Evolutionary conservation across 495 filamentous ascomycete genomes (phyloP), one percentile per base, ranked within the genome.

Genomic region (Xylaria palmicola): DNA sequence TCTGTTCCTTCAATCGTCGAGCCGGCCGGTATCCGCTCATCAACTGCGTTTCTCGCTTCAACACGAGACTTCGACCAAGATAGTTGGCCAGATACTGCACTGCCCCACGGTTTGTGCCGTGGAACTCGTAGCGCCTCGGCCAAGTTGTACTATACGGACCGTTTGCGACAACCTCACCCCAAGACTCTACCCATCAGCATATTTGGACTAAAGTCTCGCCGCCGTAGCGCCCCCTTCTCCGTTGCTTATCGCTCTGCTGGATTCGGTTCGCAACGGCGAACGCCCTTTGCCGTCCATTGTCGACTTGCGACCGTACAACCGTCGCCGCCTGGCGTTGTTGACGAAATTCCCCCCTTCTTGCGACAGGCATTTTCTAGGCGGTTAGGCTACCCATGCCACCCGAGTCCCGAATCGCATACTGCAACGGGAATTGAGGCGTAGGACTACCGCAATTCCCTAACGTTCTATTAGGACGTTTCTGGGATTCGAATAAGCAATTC

Each of bases 401-500:
- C 17, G n/a, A 44, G 3, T 29, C 20, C 36, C 4, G 30, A 7
- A 6, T 40, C 15, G 12, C 10, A 27, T 2, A 54, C 15, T 19
- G 15, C 41, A 24, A 22, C 29, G 26, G 24, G n/a, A 54, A 34
- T 54, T 36, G 7, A 29, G 36, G 51, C 17, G 7, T 15, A 54
- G 27, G 22, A 10, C 13, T 41, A 19, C 51, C 17, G 30, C n/a
- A n/a, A n/a, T n/a, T n/a, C n/a, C n/a, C n/a, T n/a, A n/a, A n/a
- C n/a, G n/a, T n/a, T n/a, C n/a, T n/a, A n/a, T n/a, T n/a, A n/a
- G n/a, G n/a, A n/a, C n/a, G n/a, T n/a, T n/a, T n/a, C n/a, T n/a
- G 20, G n/a, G 39, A 20, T 53, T 53, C 30, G 50, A 53, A 29
- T 40, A 27, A 40, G 41, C n/a, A 54, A n/a, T n/a, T n/a, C n/a